phyloP scores from a whole-genome alignment of 2,329 filamentous ascomycete genomes.

The Allantophomopsis lycopodina region DNA sequence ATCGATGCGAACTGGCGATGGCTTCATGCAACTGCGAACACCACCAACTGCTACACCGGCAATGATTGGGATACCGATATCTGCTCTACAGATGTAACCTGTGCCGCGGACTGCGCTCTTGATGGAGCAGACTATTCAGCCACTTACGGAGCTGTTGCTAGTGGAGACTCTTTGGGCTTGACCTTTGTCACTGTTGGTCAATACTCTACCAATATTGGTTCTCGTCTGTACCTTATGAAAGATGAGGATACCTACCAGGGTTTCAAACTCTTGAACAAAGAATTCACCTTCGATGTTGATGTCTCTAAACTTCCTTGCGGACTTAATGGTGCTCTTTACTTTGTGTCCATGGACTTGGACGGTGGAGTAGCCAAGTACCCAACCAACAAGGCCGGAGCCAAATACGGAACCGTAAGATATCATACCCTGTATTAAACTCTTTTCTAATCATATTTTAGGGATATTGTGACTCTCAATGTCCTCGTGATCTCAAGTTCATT shows the following conservation, averaged over 20 bases:
- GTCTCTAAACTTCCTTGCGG: conserved; percentile 55
- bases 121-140: conserved; percentile 36
- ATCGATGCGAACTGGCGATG: conserved; percentile 46
- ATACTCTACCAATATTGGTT: conserved; percentile 25
- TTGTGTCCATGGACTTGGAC: conserved; percentile 46
- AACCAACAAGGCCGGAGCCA: conserved; percentile 41
- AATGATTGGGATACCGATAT: conserved; percentile 27
- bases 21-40: conserved; percentile 31
- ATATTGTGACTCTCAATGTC: conserved; percentile 50
- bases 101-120: conserved; percentile 34
- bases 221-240: conserved; percentile 52
- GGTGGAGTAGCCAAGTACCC: conserved; percentile 38
- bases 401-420: conserved; percentile 31
- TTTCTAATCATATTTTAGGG: conserved; percentile 18
- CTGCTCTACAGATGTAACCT: conserved; percentile 26
- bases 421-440: no score
- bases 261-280: conserved; percentile 50
- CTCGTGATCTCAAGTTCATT: conserved; percentile 36
- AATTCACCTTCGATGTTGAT: conserved; percentile 63
- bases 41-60: conserved; percentile 25
- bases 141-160: conserved; percentile 40
- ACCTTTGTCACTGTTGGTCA: conserved; percentile 39
- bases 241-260: conserved; percentile 47
- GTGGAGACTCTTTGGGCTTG: conserved; percentile 34
- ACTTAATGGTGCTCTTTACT: conserved; percentile 58